Percentiles rank a stretch among this genome's conserved stretches.
Evolutionary conservation across 495 filamentous ascomycete species (phyloP).

Genomic region (Talaromyces adpressus): DNA sequence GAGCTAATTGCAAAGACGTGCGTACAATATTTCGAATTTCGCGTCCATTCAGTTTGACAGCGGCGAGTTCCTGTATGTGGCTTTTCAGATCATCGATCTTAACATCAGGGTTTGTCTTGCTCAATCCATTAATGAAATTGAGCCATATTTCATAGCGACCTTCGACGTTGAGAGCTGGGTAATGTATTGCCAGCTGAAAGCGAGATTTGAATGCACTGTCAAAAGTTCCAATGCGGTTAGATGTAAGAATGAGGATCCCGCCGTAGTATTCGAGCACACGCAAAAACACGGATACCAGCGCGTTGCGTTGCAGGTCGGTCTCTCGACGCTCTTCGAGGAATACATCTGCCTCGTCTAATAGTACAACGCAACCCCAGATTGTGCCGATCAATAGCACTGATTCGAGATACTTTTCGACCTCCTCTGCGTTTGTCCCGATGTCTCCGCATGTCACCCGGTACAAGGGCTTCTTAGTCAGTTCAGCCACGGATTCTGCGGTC

Average conservation of each 20-base stretch:
- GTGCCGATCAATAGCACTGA: slow-evolving; percentile 39
- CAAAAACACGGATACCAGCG: slow-evolving; percentile 43
- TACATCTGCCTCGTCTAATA: slow-evolving; percentile 19
- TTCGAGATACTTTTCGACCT: slow-evolving; percentile 38
- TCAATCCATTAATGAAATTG: slow-evolving; percentile 23
- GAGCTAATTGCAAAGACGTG: slow-evolving; percentile 17
- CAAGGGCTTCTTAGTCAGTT: slow-evolving; percentile 42
- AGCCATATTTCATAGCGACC: slow-evolving; percentile 30
- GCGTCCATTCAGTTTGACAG: slow-evolving; percentile 29
- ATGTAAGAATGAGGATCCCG: slow-evolving; percentile 28
- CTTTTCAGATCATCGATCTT: slow-evolving; percentile 17
- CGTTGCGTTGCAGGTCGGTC: slow-evolving; percentile 30
- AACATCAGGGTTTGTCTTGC: slow-evolving; percentile 12
- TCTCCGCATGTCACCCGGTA: slow-evolving; percentile 49
- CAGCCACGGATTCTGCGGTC: slow-evolving; percentile 48
- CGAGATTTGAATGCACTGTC: slow-evolving; percentile 39
- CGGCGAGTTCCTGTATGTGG: slow-evolving; percentile 14
- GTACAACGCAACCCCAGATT: not conserved
- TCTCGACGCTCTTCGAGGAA: slow-evolving; percentile 33
- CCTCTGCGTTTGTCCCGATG: slow-evolving; percentile 40
- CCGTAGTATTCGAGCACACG: slow-evolving; percentile 48
- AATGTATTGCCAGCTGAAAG: slow-evolving; percentile 35
- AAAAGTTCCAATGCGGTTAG: slow-evolving; percentile 39
- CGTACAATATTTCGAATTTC: slow-evolving; percentile 23
- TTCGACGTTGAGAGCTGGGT: slow-evolving; percentile 12